A percentile compares a stretch with the other conserved stretches of the same genome.
Evolutionary conservation across 139 green algal species (phyloP).

Genomic region (Coelastrella sp.): DNA sequence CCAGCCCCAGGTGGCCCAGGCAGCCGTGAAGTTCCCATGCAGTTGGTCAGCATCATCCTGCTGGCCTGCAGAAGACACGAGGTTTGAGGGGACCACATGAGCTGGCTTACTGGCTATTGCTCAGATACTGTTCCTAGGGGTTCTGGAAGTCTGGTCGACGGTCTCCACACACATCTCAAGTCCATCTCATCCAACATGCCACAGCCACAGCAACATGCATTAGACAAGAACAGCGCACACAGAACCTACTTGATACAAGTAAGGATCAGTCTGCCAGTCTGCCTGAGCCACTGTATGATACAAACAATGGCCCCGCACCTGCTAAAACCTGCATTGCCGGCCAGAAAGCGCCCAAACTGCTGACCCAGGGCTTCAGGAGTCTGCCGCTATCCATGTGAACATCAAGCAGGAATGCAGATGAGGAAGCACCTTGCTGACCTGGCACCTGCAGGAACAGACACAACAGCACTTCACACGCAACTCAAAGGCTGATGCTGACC

Average conservation of each 20-base stretch:
- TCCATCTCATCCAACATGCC: no score
- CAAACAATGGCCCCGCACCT: constrained; percentile 44
- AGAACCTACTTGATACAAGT: no score
- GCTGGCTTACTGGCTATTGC: no score
- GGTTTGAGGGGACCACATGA: neutral
- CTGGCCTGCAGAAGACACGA: constrained; percentile 63
- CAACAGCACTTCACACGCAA: neutral
- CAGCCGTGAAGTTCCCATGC: constrained; percentile 79
- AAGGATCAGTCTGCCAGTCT: no score
- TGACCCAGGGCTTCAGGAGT: constrained; percentile 79
- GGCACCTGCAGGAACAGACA: constrained; percentile 10
- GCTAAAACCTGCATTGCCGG: constrained; percentile 87
- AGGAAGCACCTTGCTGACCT: neutral
- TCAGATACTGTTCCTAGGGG: no score
- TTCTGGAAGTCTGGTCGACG: no score
- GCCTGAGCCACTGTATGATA: no score
- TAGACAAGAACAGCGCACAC: no score
- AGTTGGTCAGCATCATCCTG: constrained; percentile 67
- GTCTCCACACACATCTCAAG: no score
- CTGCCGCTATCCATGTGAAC: constrained; percentile 81
- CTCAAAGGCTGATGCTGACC: no score
- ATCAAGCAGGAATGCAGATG: constrained; percentile 69
- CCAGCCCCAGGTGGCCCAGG: constrained; percentile 81
- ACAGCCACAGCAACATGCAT: no score
- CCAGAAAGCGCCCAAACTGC: constrained; percentile 89